Evolutionary conservation across 2,329 filamentous ascomycete species (phyloP).

Genomic region (Xylariaceae sp.): DNA sequence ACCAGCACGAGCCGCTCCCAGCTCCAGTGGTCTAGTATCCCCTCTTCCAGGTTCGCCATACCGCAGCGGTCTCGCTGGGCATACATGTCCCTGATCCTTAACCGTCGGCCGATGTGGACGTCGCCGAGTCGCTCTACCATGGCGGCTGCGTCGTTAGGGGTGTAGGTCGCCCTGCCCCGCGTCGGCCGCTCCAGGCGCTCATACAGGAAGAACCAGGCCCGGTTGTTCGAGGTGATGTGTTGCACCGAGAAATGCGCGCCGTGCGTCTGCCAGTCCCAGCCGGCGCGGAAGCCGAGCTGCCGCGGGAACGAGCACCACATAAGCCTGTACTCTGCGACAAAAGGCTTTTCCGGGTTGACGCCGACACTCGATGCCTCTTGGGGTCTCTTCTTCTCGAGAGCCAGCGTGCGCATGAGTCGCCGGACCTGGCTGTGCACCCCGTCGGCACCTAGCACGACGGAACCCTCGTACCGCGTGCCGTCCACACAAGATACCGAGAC

Average conservation of each 20-base stretch:
- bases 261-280: background rate
- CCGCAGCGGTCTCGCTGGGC: background rate
- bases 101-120: background rate
- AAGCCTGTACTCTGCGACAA: background rate
- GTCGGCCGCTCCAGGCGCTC: conserved; percentile 1
- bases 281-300: background rate
- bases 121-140: background rate
- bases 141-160: background rate
- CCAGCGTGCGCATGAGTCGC: background rate
- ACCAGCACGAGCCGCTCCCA: conserved; percentile 4
- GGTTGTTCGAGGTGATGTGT: background rate
- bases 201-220: background rate
- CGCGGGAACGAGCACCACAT: background rate
- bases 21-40: conserved; percentile 2
- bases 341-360: conserved; percentile 1
- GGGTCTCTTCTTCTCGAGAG: no score
- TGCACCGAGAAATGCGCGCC: background rate
- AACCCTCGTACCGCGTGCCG: background rate
- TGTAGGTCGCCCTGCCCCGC: background rate
- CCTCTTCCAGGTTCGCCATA: conserved; percentile 4
- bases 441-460: conserved; percentile 1
- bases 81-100: background rate
- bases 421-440: conserved; percentile 1
- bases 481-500: background rate
- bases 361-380: background rate